Conservation (phyloP, 73 alveolate species). For the Paramecium tetraurelia region DNA sequence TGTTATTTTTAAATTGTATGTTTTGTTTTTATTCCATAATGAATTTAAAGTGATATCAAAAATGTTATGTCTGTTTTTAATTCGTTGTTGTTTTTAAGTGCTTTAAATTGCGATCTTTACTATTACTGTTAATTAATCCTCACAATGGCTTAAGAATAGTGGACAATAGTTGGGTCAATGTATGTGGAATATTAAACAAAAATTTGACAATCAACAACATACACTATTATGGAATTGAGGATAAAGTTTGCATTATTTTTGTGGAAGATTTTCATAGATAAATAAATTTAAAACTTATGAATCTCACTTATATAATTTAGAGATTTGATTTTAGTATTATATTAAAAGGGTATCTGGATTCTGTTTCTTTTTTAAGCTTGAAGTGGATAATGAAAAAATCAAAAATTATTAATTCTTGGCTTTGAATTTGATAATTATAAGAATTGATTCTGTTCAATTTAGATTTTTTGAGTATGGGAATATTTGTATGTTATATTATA, state of each 20-base stretch:
- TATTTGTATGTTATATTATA: not conserved
- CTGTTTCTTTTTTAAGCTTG: too few relatives aligned
- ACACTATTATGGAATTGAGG: too few relatives aligned
- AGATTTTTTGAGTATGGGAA: not conserved
- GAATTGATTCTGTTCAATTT: not conserved
- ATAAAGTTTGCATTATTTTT: too few relatives aligned
- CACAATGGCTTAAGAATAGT: not conserved
- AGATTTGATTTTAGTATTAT: too few relatives aligned
- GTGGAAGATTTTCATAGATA: too few relatives aligned
- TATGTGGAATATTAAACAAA: not conserved
- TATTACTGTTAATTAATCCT: not conserved
- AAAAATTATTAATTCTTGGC: not conserved
- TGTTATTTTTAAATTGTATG: not conserved
- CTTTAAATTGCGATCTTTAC: not conserved
- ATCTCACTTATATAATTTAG: too few relatives aligned
- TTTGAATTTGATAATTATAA: not conserved
- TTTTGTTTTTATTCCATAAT: slow-evolving; percentile 6
- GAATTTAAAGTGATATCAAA: not conserved
- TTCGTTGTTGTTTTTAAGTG: not conserved
- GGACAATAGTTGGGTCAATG: not conserved
- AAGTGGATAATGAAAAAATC: not conserved
- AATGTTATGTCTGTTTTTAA: not conserved
- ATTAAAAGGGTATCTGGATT: too few relatives aligned
- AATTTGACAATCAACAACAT: too few relatives aligned
- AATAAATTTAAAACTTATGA: too few relatives aligned